Percentiles rank a stretch among this genome's conserved stretches.
These are phyloP conservation scores for Hemileccinum rubropunctum DNA, from an alignment of 768 basidiomycete genomes.

Conservation along the genomic window DNA sequence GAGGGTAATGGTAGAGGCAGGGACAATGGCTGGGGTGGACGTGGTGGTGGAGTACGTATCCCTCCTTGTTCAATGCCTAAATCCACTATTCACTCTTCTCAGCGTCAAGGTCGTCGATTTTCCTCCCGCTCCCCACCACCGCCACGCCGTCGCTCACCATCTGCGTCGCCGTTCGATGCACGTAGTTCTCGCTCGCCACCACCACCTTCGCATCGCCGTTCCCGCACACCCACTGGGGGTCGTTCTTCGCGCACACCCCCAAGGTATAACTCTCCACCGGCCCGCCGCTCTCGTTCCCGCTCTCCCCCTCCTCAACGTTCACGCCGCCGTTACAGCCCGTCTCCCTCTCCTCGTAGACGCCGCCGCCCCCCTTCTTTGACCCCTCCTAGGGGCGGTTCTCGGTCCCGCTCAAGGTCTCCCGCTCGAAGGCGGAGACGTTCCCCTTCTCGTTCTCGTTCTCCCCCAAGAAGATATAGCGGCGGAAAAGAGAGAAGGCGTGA, in stretches of 20 bases:
- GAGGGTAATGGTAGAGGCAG: constrained; percentile 49
- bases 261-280: constrained; percentile 34
- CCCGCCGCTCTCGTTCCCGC: constrained; percentile 38
- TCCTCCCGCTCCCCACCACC: constrained; percentile 46
- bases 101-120: constrained; percentile 47
- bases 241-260: constrained; percentile 32
- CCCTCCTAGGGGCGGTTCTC: constrained; percentile 36
- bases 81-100: constrained; percentile 7
- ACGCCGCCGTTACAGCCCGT: constrained; percentile 28
- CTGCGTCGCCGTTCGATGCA: constrained; percentile 34
- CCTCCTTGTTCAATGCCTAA: not conserved
- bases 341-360: constrained; percentile 25
- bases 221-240: constrained; percentile 39
- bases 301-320: constrained; percentile 22
- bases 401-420: constrained; percentile 43
- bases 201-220: constrained; percentile 34
- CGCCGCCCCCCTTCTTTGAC: constrained; percentile 32
- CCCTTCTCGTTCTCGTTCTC: constrained; percentile 28
- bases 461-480: constrained; percentile 21
- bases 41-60: constrained; percentile 51
- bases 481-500: constrained; percentile 25
- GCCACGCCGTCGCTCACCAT: constrained; percentile 45
- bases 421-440: constrained; percentile 39
- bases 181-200: constrained; percentile 39
- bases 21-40: constrained; percentile 65